phyloP scores from a whole-genome alignment of 2,329 filamentous ascomycete genomes.

The Didymella glomerata region DNA sequence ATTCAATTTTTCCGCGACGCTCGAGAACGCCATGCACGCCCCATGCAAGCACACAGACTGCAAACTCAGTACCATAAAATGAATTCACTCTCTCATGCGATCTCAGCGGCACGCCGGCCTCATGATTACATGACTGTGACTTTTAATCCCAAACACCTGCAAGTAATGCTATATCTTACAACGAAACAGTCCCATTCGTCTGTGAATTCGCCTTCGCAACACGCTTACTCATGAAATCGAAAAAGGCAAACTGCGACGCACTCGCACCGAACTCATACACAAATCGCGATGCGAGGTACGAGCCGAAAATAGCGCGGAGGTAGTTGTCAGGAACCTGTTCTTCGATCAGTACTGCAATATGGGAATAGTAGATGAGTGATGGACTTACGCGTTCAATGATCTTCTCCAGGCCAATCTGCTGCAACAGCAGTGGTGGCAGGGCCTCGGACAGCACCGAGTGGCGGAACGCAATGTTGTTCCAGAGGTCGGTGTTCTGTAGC shows the following conservation, averaged over 20 bases:
- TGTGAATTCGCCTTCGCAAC: slow-evolving; percentile 49
- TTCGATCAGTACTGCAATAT: too few relatives aligned
- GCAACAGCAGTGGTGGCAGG: slow-evolving; percentile 80
- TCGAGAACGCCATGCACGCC: too few relatives aligned
- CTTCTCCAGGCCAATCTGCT: slow-evolving; percentile 90
- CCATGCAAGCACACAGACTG: too few relatives aligned
- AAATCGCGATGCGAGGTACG: slow-evolving; percentile 92
- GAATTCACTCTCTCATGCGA: not conserved
- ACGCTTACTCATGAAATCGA: slow-evolving; percentile 75
- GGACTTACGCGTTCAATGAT: slow-evolving; percentile 77
- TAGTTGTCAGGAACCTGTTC: slow-evolving; percentile 82
- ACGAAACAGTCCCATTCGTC: slow-evolving; percentile 1
- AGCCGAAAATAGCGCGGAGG: slow-evolving; percentile 93
- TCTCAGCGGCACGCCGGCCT: not conserved
- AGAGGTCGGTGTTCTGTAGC: slow-evolving; percentile 89
- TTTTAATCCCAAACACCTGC: not conserved
- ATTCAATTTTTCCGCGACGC: too few relatives aligned
- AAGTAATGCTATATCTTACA: not conserved
- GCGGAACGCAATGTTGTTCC: slow-evolving; percentile 82
- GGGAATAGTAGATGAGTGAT: too few relatives aligned
- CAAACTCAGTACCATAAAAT: not conserved
- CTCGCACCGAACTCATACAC: slow-evolving; percentile 94
- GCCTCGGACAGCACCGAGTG: slow-evolving; percentile 83
- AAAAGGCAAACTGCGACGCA: slow-evolving; percentile 97
- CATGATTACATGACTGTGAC: not conserved